Evolutionary conservation across 306 rosid genomes (phyloP), one percentile per base, ranked within the genome.

Genomic region (Mimosa bimucronata): DNA sequence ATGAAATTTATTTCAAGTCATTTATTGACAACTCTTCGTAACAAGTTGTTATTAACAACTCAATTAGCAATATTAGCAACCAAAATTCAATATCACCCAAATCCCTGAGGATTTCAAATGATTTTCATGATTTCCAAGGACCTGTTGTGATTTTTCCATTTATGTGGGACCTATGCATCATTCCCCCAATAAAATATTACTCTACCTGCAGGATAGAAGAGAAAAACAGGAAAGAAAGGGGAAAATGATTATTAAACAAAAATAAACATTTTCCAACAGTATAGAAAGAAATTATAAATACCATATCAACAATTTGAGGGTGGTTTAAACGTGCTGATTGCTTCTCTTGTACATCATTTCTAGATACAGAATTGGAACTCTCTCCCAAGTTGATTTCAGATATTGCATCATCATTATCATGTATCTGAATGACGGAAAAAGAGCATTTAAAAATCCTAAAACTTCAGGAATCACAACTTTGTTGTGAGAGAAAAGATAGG

Each of bases 361-460:
- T 26, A 73, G 87, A 77, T 50, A 86, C 71, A 74, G 91, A 90
- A 82, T n/a, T 66, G 42, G 93, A 80, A 86, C 91, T 95, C 74
- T 78, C 92, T 53, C 21, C 84, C 15, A 46, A 87, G 77, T n/a
- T 85, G 60, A 29, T 87, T 77, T 95, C 94, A 29, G 90, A 74
- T 38, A 84, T 78, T 44, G 87, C 79, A 42, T 91, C 98, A 29
- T 91, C 98, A 86, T 80, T 84, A 67, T 92, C 98, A 69, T 84
- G 93, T 80, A 91, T 89, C 97, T 95, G 74, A 28, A 75, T 66
- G 81, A 83, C 46, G 81, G 28, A 41, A 78, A 83, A 81, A 34
- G 29, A 62, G 26, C 25, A 79, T 40, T 73, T 60, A 77, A 81
- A 74, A 65, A 75, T 28, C 69, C 41, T 23, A 37, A 64, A 79